Conservation (phyloP, 495 filamentous ascomycete species). For the Penicillium cosmopolitanum region DNA sequence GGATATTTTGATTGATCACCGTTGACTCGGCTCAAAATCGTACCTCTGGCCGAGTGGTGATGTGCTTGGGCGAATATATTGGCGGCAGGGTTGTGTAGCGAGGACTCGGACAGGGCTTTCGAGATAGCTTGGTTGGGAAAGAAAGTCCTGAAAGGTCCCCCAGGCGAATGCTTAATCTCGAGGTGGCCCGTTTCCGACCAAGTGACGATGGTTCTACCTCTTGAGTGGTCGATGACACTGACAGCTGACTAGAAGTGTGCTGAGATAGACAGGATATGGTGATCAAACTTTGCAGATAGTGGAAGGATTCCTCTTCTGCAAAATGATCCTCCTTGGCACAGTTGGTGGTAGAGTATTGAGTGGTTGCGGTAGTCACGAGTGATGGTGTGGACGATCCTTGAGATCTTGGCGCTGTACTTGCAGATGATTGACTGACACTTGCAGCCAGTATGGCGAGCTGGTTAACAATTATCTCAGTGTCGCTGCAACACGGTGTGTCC, state of each 20-base stretch:
- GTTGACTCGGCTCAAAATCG: constrained; percentile 21
- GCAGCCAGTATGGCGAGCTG: constrained; percentile 22
- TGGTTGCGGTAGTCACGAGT: constrained; percentile 6
- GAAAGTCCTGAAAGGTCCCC: constrained; percentile 20
- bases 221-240: constrained; percentile 8
- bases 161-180: constrained; percentile 24
- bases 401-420: neutral
- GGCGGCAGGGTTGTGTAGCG: constrained; percentile 31
- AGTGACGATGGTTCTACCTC: neutral
- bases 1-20: neutral
- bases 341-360: neutral
- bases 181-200: constrained; percentile 24
- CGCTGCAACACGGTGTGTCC: constrained; percentile 9
- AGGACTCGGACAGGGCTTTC: constrained; percentile 12
- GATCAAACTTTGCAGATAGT: constrained; percentile 32
- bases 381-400: constrained; percentile 8
- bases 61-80: constrained; percentile 14
- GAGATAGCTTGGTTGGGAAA: constrained; percentile 6
- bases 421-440: constrained; percentile 16
- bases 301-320: constrained; percentile 29
- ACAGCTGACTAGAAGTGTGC: constrained; percentile 4
- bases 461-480: constrained; percentile 22
- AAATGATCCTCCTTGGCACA: constrained; percentile 6
- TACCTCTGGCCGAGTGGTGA: constrained; percentile 26
- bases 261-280: constrained; percentile 23